These are phyloP conservation scores for Phytophthora crassamura DNA, from an alignment of 352 stramenopile genomes.

Conservation along the genomic window DNA sequence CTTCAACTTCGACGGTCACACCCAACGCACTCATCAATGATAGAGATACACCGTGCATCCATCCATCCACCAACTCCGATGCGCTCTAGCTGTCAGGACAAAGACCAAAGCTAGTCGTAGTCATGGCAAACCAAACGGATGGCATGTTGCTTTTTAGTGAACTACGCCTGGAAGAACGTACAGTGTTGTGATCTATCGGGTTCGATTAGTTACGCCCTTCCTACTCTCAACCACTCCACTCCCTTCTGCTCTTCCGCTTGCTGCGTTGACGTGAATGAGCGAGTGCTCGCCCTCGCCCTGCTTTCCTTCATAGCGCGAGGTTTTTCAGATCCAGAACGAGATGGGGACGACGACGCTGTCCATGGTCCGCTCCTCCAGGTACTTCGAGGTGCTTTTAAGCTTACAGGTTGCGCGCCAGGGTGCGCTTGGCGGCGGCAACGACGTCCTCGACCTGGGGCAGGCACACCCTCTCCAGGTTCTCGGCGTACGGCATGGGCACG, in stretches of 20 bases:
- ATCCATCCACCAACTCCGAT: too few relatives aligned
- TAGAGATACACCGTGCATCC: neutral
- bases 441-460: constrained; percentile 97
- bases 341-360: constrained; percentile 22
- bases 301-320: constrained; percentile 39
- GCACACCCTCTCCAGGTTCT: constrained; percentile 95
- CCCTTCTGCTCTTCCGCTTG: constrained; percentile 30
- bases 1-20: constrained; percentile 3
- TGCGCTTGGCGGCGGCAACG: constrained; percentile 92
- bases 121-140: neutral
- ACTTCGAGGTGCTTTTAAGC: constrained; percentile 14
- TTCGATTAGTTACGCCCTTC: constrained; percentile 44
- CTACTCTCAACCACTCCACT: constrained; percentile 34
- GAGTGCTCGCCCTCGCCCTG: constrained; percentile 31
- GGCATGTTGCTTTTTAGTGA: constrained; percentile 13
- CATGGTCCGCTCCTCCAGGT: constrained; percentile 19
- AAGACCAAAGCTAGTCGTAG: neutral
- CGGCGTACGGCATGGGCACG: constrained; percentile 99
- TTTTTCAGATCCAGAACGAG: constrained; percentile 34
- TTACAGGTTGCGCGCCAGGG: constrained; percentile 80
- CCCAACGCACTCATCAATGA: neutral
- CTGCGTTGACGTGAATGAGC: constrained; percentile 29
- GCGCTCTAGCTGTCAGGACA: too few relatives aligned
- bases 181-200: constrained; percentile 37
- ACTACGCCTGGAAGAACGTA: neutral